phyloP scores from a whole-genome alignment of 495 filamentous ascomycete genomes.

The Lophiostoma macrostomum region DNA sequence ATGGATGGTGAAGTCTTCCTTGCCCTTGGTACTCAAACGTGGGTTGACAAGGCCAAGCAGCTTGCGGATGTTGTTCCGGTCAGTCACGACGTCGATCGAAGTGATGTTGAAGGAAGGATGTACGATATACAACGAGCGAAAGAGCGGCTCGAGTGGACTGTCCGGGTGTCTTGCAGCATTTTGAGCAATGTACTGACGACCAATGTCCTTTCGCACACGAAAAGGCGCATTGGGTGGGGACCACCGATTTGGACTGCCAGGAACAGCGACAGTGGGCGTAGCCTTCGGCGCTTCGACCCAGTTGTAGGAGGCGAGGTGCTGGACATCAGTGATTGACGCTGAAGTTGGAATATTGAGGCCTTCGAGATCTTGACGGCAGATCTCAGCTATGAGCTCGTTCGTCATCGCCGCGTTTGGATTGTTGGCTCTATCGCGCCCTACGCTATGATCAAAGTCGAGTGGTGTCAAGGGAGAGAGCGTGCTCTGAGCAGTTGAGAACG shows the following conservation, averaged over 20 bases:
- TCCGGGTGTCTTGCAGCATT: conserved; percentile 47
- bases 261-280: conserved; percentile 43
- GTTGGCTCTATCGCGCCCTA: too few species aligned
- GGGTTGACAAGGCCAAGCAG: conserved; percentile 50
- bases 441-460: too few species aligned
- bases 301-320: conserved; percentile 10
- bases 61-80: conserved; percentile 54
- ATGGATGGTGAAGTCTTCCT: conserved; percentile 45
- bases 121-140: conserved; percentile 47
- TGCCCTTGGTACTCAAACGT: conserved; percentile 23
- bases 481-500: too few species aligned
- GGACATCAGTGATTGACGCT: conserved; percentile 10
- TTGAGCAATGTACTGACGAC: conserved; percentile 44
- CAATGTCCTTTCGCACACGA: conserved; percentile 41
- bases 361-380: conserved; percentile 6
- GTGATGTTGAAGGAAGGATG: conserved; percentile 47
- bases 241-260: conserved; percentile 46
- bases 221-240: conserved; percentile 32
- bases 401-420: too few species aligned
- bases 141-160: conserved; percentile 51
- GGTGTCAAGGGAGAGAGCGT: too few species aligned
- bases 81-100: conserved; percentile 48
- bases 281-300: conserved; percentile 16
- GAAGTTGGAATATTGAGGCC: conserved; percentile 1
- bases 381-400: too few species aligned